Evolutionary conservation across 2,329 filamentous ascomycete species (phyloP).

Genomic region (Fusarium sp.): DNA sequence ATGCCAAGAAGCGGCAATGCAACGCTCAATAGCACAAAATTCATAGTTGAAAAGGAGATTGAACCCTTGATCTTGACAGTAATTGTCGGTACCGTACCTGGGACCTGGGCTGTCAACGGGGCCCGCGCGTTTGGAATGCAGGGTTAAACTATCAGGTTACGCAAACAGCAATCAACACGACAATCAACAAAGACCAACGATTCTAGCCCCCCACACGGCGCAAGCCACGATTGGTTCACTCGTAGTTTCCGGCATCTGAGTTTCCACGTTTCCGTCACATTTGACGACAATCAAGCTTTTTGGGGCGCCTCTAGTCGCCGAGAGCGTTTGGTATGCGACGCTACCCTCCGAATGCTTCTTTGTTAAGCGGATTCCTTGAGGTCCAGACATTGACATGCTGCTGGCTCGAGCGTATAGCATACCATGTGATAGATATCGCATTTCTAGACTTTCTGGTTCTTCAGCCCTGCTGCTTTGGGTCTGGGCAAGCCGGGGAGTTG

Average conservation of each 20-base stretch:
- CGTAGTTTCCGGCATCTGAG: neutral
- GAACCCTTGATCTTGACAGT: neutral
- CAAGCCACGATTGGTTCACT: neutral
- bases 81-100: neutral
- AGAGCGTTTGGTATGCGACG: neutral
- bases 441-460: neutral
- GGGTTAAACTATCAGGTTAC: neutral
- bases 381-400: neutral
- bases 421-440: neutral
- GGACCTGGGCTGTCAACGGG: neutral
- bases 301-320: neutral
- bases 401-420: neutral
- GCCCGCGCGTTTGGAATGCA: conserved; percentile 2
- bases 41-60: neutral
- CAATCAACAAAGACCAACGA: neutral
- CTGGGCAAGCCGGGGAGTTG: neutral
- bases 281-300: neutral
- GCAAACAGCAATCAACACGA: neutral
- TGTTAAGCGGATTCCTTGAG: neutral
- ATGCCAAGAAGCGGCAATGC: neutral
- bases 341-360: neutral
- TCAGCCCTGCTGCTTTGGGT: neutral
- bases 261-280: neutral
- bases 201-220: neutral
- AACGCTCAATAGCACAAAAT: neutral